Conservation (phyloP, 305 asterid species). For the Fraxinus greggii region DNA sequence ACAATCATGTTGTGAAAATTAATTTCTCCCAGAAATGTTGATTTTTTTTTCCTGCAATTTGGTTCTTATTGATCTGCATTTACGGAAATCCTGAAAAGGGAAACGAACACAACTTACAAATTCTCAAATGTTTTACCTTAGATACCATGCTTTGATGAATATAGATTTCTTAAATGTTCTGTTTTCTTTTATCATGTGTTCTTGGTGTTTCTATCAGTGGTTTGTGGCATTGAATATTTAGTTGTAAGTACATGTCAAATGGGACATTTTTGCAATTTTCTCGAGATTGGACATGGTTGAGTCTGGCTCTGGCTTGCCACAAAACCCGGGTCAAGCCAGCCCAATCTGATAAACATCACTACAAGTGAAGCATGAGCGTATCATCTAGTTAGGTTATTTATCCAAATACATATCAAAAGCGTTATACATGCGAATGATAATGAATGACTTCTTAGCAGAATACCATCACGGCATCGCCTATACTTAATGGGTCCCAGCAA, state of each 20-base stretch:
- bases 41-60: neutral
- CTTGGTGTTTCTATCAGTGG: neutral
- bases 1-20: neutral
- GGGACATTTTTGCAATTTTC: neutral
- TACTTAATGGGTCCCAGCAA: neutral
- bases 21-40: neutral
- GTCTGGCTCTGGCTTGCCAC: neutral
- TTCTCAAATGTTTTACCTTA: neutral
- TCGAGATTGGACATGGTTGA: neutral
- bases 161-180: neutral
- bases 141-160: neutral
- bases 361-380: neutral
- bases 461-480: neutral
- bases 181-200: neutral
- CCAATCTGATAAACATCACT: neutral
- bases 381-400: neutral
- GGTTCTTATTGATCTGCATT: neutral
- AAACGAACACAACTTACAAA: neutral
- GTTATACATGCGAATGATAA: neutral
- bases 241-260: neutral
- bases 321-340: neutral
- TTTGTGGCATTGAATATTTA: neutral
- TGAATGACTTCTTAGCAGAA: neutral
- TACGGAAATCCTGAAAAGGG: neutral
- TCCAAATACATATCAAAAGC: neutral